Percentiles rank a stretch among this genome's conserved stretches.
phyloP scores from a whole-genome alignment of 345 rosid genomes.

The Salix exigua region DNA sequence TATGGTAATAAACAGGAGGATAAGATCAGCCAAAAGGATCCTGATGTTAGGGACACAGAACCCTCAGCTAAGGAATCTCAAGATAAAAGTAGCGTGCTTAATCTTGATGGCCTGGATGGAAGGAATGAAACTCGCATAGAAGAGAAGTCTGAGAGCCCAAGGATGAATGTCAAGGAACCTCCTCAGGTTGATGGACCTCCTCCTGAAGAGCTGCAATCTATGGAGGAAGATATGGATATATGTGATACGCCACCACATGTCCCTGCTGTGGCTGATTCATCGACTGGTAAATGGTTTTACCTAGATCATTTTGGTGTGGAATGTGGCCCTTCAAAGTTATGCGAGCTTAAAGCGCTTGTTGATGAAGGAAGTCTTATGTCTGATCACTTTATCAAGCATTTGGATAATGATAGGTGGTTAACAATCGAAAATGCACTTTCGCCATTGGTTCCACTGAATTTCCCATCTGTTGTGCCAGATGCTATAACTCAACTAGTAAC shows the following conservation, averaged over 20 bases:
- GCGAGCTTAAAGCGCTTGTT: slow-evolving; percentile 74
- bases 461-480: slow-evolving; percentile 62
- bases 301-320: slow-evolving; percentile 84
- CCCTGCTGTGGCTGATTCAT: slow-evolving; percentile 52
- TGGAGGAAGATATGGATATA: slow-evolving; percentile 99
- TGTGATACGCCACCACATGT: slow-evolving; percentile 92
- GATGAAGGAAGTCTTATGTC: slow-evolving; percentile 73
- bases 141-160: slow-evolving; percentile 43
- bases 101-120: slow-evolving; percentile 39
- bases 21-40: slow-evolving; percentile 48
- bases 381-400: slow-evolving; percentile 87
- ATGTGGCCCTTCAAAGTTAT: slow-evolving; percentile 76
- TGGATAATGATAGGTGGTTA: slow-evolving; percentile 86
- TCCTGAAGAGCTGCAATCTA: slow-evolving; percentile 72
- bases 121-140: slow-evolving; percentile 55
- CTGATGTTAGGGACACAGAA: slow-evolving; percentile 39
- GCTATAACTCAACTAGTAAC: slow-evolving; percentile 62
- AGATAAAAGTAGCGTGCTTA: slow-evolving; percentile 36
- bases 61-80: slow-evolving; percentile 52
- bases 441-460: slow-evolving; percentile 53
- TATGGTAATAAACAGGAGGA: slow-evolving; percentile 48
- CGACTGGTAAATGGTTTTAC: slow-evolving; percentile 88
- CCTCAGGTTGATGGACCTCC: slow-evolving; percentile 43
- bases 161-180: slow-evolving; percentile 38
- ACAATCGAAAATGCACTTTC: slow-evolving; percentile 96